Evolutionary conservation across 1,284 basidiomycete genomes (phyloP).

Genomic region (Sanghuangporus sanghuang): DNA sequence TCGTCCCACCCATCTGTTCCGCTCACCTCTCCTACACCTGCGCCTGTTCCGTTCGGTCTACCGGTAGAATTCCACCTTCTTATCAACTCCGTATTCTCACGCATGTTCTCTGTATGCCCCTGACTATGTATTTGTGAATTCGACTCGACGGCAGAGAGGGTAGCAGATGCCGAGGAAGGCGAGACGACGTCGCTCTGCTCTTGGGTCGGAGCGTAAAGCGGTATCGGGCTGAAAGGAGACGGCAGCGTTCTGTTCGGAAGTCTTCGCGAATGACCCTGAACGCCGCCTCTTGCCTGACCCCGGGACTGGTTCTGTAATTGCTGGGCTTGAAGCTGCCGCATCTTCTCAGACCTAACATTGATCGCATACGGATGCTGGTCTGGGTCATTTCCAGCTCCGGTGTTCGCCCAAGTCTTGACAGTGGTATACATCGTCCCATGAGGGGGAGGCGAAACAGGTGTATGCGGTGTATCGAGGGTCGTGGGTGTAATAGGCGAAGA

Average conservation of each 20-base stretch:
- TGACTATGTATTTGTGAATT: background rate
- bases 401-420: no score
- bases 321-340: background rate
- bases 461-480: background rate
- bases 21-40: background rate
- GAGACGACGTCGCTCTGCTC: background rate
- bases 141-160: background rate
- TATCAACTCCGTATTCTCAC: background rate
- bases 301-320: background rate
- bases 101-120: background rate
- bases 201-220: background rate
- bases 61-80: background rate
- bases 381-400: background rate
- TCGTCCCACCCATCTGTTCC: background rate
- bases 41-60: background rate
- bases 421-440: background rate
- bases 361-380: background rate
- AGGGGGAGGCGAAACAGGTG: background rate
- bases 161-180: background rate
- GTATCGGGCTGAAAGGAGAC: background rate
- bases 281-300: background rate
- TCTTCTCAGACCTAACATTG: background rate
- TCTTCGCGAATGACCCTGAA: background rate
- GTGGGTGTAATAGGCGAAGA: background rate
- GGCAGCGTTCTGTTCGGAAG: background rate